Conservation (phyloP, 2,329 filamentous ascomycete species). For the Phyllosticta capitalensis region DNA sequence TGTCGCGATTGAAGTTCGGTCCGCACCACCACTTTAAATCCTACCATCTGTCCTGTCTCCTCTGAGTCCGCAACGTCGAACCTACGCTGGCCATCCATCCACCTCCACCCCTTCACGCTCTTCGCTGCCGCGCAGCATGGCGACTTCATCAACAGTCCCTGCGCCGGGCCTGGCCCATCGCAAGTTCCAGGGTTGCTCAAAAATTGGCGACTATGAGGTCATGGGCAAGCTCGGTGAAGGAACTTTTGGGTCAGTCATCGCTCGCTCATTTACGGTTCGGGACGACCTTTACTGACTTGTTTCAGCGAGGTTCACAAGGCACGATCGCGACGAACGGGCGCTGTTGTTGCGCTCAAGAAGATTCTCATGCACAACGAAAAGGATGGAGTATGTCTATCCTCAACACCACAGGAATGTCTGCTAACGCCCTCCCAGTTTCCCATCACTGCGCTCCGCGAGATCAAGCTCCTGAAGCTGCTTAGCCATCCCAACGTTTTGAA, state of each 20-base stretch:
- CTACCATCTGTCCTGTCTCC: background rate
- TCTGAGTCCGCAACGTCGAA: background rate
- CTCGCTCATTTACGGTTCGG: slow-evolving; percentile 7
- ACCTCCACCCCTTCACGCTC: background rate
- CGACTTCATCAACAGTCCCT: slow-evolving; percentile 30
- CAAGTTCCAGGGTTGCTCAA: slow-evolving; percentile 75
- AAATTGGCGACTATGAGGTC: slow-evolving; percentile 70
- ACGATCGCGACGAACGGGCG: slow-evolving; percentile 62
- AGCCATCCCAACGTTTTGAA: slow-evolving; percentile 80
- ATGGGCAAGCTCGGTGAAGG: slow-evolving; percentile 83
- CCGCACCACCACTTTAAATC: slow-evolving; percentile 1
- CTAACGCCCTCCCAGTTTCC: slow-evolving; percentile 54
- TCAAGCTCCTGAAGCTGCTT: slow-evolving; percentile 94
- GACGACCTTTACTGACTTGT: background rate
- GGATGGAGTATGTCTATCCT: slow-evolving; percentile 57
- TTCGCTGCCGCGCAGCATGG: background rate
- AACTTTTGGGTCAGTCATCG: slow-evolving; percentile 66
- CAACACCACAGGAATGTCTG: slow-evolving; percentile 6
- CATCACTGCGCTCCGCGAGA: slow-evolving; percentile 95
- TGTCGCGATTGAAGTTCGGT: slow-evolving; percentile 9
- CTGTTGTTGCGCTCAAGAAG: slow-evolving; percentile 85
- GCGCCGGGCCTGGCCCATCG: slow-evolving; percentile 39
- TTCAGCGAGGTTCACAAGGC: slow-evolving; percentile 82
- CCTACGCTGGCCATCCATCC: background rate
- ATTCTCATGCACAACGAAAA: slow-evolving; percentile 99